Evolutionary conservation across 352 stramenopile species (phyloP).

Genomic region (Halophytophthora batemanensis): DNA sequence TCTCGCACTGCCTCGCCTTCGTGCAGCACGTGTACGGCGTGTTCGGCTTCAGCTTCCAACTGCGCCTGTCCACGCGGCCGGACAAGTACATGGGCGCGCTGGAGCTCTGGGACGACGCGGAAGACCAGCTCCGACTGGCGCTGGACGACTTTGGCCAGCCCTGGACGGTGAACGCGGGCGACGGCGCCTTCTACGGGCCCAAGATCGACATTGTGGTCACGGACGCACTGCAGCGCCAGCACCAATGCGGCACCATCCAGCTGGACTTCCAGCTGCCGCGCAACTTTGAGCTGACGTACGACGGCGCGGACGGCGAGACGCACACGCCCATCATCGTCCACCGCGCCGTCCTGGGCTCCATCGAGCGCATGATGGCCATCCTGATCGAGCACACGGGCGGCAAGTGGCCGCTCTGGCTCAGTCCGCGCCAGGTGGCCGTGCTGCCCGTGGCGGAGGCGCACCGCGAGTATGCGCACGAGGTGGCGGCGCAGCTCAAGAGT

Average conservation of each 20-base stretch:
- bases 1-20: conserved; percentile 92
- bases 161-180: conserved; percentile 91
- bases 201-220: conserved; percentile 98
- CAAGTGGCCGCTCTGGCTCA: conserved; percentile 97
- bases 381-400: conserved; percentile 96
- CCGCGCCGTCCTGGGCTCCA: conserved; percentile 94
- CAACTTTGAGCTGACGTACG: conserved; percentile 94
- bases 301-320: conserved; percentile 78
- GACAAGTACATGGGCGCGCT: conserved; percentile 94
- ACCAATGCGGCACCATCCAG: conserved; percentile 98
- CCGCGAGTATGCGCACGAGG: conserved; percentile 54
- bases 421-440: conserved; percentile 73
- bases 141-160: conserved; percentile 67
- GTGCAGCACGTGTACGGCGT: conserved; percentile 93
- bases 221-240: conserved; percentile 95
- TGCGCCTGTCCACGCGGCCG: conserved; percentile 91
- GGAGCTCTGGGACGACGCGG: conserved; percentile 92
- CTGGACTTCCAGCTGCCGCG: conserved; percentile 98
- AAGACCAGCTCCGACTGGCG: conserved; percentile 66
- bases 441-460: conserved; percentile 68
- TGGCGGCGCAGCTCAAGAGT: conserved; percentile 40
- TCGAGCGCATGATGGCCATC: conserved; percentile 98
- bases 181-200: conserved; percentile 96
- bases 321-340: conserved; percentile 98
- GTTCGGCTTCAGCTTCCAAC: conserved; percentile 95